Base-by-base conservation (phyloP, 2,329 filamentous ascomycete genomes). In the Nakataea oryzae region DNA sequence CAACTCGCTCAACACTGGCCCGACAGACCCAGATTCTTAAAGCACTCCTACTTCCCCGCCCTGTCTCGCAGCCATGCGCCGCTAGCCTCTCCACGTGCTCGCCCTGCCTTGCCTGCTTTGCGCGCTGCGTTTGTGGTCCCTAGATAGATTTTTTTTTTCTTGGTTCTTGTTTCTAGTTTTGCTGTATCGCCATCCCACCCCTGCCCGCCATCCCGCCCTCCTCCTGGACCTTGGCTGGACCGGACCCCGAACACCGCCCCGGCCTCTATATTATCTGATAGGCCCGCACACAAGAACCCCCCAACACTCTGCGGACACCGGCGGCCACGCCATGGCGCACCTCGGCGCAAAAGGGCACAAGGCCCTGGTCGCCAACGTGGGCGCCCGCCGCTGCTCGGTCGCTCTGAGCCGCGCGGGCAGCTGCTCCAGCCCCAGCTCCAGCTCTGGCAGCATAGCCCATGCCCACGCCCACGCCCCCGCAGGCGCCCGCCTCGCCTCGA, bases 401-500 rank as follows among this genome's bases (percentile, higher is more conserved):
- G 58, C 41, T 9, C 21, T 50, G 21, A n/a, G 41, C 41, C 41
- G 41, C 21, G 41, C 17, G 41, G 7, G 41, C 8, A 41, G 34
- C 12, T 3, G 34, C 13, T 41, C 34, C 34, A 41, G 34, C 34
- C 21, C 34, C 14, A 17, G 34, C 34, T 41, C 24, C 32, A 50
- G 24, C 13, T 41, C 32, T 14, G 29, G 30, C 17, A 28, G 41
- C 34, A 54, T 9, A 17, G 55, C 14, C 13, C 21, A 5, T 24
- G 57, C 57, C 8, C 28, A 32, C n/a, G 32, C 57, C 57, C 47
- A 41, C 26, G 58, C 58, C 26, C 58, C 58, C 27, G 21, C 62
- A 24, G 28, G 41, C 29, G 62, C 62, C 32, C 66, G 65, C 58
- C 55, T 62, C 30, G 58, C 65, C 5, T 64, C 64, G 13, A 57